Evolutionary conservation across 1,139 yeast genomes (phyloP), one percentile per base, ranked within the genome.

Genomic region (Nakaseomyces delphensis): DNA sequence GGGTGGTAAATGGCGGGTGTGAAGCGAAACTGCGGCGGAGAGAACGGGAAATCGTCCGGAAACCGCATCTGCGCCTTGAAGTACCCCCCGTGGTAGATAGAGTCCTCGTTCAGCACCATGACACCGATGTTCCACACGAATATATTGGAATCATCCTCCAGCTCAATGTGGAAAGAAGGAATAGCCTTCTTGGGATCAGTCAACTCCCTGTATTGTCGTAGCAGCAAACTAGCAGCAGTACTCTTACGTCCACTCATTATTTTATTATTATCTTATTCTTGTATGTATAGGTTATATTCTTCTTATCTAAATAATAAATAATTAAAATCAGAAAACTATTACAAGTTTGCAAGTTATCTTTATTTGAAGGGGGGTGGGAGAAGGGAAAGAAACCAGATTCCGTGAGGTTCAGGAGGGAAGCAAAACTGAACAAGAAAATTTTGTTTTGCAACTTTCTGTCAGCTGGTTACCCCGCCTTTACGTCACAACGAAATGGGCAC

Each of bases 1-100:
- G 97, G 97, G 59, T 89, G 97, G 67, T 80, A 87, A 53, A 89
- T 84, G 44, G 95, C 83, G 11, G 96, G 96, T n/a, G 93, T 81
- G 69, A 89, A 89, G 56, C 93, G 72, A 67, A 87, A 89, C 38
- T 82, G 77, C 40, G 97, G 97, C 23, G 97, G 97, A 14, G 84
- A 70, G 62, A 77, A 89, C 2, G 97, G 97, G 66, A 81, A 89
- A 64, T 87, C 96, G 29, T 73, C 68, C 2, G 97, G 97, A 66
- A 89, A 89, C 53, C 83, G 72, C 95, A 89, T 85, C 63, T 85
- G 94, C 20, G 95, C 96, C 62, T 80, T 84, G 67, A 89, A 83
- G 64, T 84, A 89, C n/a, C 96, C 97, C 39, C 96, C 96, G 58
- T 89, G 87, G 67, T 85, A 89, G 56, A 84, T 81, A 21, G 95